Conservation (phyloP, 2,329 filamentous ascomycete species). For the Fusarium coicis region DNA sequence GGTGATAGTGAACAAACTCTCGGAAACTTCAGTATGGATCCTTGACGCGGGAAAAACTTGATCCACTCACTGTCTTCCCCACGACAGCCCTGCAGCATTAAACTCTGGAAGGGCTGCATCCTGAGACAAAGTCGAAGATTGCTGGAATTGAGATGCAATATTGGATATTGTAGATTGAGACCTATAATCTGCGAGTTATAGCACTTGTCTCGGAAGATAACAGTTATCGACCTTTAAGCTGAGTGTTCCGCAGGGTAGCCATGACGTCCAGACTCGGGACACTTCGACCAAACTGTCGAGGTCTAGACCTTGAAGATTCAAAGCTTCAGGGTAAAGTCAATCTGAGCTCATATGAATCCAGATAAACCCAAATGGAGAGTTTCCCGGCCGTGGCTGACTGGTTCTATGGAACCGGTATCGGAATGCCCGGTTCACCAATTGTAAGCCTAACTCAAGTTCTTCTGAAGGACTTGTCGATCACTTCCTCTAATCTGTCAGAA, state of each 20-base stretch:
- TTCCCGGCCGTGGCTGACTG: background rate
- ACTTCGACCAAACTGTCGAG: background rate
- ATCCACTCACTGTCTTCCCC: constrained; percentile 39
- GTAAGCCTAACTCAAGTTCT: background rate
- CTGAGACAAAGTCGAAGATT: background rate
- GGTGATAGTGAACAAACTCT: constrained; percentile 10
- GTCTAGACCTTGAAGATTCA: background rate
- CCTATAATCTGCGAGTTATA: background rate
- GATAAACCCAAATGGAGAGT: background rate
- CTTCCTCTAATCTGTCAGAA: background rate
- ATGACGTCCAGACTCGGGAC: background rate
- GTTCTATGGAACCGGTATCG: constrained; percentile 2
- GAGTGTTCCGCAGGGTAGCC: background rate
- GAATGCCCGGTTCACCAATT: constrained; percentile 5
- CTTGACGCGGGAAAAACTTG: constrained; percentile 42
- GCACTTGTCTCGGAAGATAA: background rate
- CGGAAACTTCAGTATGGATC: constrained; percentile 23
- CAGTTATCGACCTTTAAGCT: accelerated
- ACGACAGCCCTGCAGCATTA: constrained; percentile 4
- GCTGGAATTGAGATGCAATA: background rate
- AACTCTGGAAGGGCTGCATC: background rate
- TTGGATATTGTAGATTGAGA: background rate
- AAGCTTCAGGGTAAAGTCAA: background rate
- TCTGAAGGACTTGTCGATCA: constrained; percentile 9
- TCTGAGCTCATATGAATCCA: background rate